Base-by-base conservation (phyloP, 805 yeast genomes). In the Tetrapisispora phaffii region DNA sequence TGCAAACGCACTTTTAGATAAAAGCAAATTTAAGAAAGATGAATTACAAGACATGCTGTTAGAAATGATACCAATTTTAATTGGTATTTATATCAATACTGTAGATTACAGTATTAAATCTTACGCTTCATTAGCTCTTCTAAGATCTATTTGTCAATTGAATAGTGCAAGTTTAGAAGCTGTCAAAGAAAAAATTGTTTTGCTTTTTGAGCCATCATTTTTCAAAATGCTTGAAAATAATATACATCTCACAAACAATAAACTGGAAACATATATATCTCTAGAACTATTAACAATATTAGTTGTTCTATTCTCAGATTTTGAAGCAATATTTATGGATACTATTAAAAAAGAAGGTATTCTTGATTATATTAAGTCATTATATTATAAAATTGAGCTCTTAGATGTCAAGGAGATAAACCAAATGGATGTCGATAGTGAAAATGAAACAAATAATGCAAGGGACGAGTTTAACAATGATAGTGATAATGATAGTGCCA, bases 21-120 rank as follows among this genome's bases (percentile, higher is more conserved):
- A 23, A 1, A 19, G 10, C 4, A 15, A 12, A n/a, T 16, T 32
- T 12, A 12, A 37, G 23, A 10, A n/a, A 8, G 23, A 17, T 4
- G 33, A 22, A 4, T 9, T 37, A 20, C 26, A 43, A 16, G 29
- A 32, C 4, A 17, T 23, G 9, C 13, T 37, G 3, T 15, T 23
- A 38, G 68, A 69, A 8, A 57, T 79, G 4, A 74, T 80, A 58
- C 72, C 76, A 0, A 51, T 80, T 4, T 55, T 86, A 43, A 60
- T 83, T 10, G 78, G 76, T 48, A 73, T 85, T 8, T 86, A 80
- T 54, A 79, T 83, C 31, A 79, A 90, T 2, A 74, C 90, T 0
- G 81, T 84, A 57, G 86, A 84, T 47, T 76, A 72, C 50, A 76
- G 75, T 15, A 69, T 83, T 7, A 73, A 93, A 51, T 71, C 79